These are phyloP conservation scores for Fusarium neocosmosporiellum DNA, from an alignment of 2,329 filamentous ascomycete genomes.

Conservation along the genomic window DNA sequence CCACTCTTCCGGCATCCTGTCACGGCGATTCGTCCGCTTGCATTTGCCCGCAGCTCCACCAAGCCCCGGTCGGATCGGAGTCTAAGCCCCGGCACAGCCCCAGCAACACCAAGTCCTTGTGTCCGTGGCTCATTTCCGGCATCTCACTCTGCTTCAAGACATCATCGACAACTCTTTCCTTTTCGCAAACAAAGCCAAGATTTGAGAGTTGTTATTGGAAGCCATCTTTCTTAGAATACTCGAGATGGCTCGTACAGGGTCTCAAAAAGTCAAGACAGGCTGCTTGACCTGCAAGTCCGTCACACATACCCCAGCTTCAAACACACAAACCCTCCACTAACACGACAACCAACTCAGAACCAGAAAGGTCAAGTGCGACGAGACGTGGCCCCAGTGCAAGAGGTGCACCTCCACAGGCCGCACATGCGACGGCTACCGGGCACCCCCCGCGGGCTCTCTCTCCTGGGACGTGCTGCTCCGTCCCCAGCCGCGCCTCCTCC, in stretches of 20 bases:
- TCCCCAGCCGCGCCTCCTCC: slow-evolving; percentile 30
- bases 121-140: background rate
- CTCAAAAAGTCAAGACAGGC: slow-evolving; percentile 56
- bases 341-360: slow-evolving; percentile 51
- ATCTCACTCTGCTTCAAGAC: slow-evolving; percentile 10
- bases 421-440: slow-evolving; percentile 65
- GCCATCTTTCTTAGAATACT: background rate
- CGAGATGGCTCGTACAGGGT: slow-evolving; percentile 40
- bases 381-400: slow-evolving; percentile 61
- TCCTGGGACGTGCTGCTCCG: slow-evolving; percentile 52
- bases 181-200: background rate
- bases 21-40: slow-evolving; percentile 20
- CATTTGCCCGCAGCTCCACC: slow-evolving; percentile 15
- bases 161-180: background rate
- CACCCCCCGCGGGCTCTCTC: slow-evolving; percentile 44
- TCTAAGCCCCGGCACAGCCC: background rate
- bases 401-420: slow-evolving; percentile 64
- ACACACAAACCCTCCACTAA: background rate
- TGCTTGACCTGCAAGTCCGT: slow-evolving; percentile 67
- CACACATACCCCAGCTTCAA: background rate
- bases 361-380: slow-evolving; percentile 69
- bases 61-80: background rate
- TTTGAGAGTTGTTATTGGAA: background rate
- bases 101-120: slow-evolving; percentile 7
- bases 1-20: background rate